These are phyloP conservation scores for Psilocybe cyanescens DNA, from an alignment of 768 basidiomycete species.

Conservation along the genomic window DNA sequence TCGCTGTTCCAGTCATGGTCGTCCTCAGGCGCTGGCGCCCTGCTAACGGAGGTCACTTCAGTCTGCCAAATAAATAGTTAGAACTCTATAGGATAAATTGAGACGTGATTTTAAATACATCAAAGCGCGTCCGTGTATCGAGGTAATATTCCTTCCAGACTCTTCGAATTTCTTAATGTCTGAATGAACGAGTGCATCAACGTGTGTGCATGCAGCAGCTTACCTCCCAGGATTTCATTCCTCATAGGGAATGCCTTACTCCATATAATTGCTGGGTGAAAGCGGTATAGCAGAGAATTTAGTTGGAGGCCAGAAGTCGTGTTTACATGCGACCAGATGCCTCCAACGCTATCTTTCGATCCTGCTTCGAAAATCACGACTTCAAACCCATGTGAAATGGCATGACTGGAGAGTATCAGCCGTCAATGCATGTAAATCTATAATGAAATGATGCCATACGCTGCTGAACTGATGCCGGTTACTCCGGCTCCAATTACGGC, in stretches of 20 bases:
- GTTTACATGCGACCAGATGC: slow-evolving; percentile 57
- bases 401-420: slow-evolving; percentile 23
- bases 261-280: slow-evolving; percentile 52
- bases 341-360: slow-evolving; percentile 37
- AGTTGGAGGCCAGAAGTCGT: slow-evolving; percentile 53
- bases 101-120: slow-evolving; percentile 28
- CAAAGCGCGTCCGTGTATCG: slow-evolving; percentile 46
- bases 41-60: slow-evolving; percentile 39
- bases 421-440: too few relatives aligned
- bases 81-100: background rate
- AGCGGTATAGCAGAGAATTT: slow-evolving; percentile 54
- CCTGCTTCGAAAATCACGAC: slow-evolving; percentile 51
- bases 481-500: slow-evolving; percentile 55
- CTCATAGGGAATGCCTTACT: slow-evolving; percentile 44
- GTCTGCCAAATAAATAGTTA: slow-evolving; percentile 22
- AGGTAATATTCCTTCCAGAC: slow-evolving; percentile 56
- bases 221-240: slow-evolving; percentile 54
- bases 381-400: slow-evolving; percentile 54
- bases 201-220: background rate
- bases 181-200: background rate
- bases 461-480: slow-evolving; percentile 54
- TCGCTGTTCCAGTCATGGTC: slow-evolving; percentile 16
- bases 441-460: too few relatives aligned
- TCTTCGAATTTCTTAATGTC: slow-evolving; percentile 34
- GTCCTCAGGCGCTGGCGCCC: slow-evolving; percentile 18